Conservation (phyloP, 2,329 filamentous ascomycete genomes). For the Trematosphaeria pertusa region DNA sequence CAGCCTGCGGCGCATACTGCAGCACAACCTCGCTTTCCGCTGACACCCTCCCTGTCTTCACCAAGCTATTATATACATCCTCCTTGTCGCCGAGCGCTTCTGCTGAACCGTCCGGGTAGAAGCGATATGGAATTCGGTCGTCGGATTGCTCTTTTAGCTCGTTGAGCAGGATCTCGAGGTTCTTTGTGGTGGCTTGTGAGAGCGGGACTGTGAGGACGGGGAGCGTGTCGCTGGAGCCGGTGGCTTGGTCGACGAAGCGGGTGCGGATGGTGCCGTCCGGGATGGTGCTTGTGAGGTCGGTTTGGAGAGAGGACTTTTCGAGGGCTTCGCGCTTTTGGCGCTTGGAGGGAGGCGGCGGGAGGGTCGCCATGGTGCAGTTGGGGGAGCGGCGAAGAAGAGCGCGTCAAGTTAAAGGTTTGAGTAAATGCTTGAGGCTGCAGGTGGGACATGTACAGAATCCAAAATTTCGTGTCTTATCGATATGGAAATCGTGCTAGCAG, state of each 20-base stretch:
- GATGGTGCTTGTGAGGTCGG: constrained; percentile 71
- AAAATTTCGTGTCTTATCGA: constrained; percentile 6
- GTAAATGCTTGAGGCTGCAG: too few species aligned
- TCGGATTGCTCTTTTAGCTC: constrained; percentile 74
- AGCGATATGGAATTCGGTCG: constrained; percentile 71
- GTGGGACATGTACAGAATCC: too few species aligned
- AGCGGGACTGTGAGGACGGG: constrained; percentile 76
- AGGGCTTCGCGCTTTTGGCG: constrained; percentile 79
- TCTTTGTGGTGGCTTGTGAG: constrained; percentile 85
- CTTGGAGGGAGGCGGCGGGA: constrained; percentile 85
- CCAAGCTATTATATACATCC: constrained; percentile 51
- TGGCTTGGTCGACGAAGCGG: constrained; percentile 85
- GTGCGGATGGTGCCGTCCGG: constrained; percentile 81
- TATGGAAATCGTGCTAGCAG: constrained; percentile 22
- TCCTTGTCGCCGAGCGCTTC: constrained; percentile 55
- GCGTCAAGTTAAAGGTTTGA: too few species aligned
- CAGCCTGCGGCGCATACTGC: constrained; percentile 80
- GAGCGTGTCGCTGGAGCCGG: constrained; percentile 70
- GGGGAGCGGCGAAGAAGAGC: too few species aligned
- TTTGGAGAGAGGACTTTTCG: constrained; percentile 75
- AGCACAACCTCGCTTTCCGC: constrained; percentile 69
- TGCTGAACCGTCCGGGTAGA: constrained; percentile 60
- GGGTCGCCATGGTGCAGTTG: constrained; percentile 71
- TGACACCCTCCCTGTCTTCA: constrained; percentile 51
- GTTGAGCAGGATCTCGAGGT: constrained; percentile 86